A percentile compares a stretch with the other conserved stretches of the same genome.
These are phyloP conservation scores for Usnea hakonensis DNA, from an alignment of 495 filamentous ascomycete genomes.

Conservation along the genomic window DNA sequence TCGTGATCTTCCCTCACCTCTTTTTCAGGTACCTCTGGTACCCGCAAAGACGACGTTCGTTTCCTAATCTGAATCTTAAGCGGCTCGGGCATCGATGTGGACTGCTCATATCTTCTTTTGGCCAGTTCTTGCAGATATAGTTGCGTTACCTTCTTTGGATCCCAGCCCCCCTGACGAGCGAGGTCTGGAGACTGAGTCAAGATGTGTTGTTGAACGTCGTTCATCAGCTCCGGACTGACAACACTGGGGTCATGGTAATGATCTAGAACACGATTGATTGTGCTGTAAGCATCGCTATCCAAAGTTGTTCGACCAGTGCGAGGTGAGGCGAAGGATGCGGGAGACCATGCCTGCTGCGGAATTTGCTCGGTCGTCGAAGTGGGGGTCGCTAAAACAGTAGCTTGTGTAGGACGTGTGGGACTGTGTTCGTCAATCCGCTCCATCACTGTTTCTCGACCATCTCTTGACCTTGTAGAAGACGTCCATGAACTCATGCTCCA, in stretches of 20 bases:
- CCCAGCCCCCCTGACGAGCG: slow-evolving; percentile 45
- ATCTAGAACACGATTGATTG: slow-evolving; percentile 37
- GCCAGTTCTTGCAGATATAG: slow-evolving; percentile 47
- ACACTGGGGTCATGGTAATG: slow-evolving; percentile 32
- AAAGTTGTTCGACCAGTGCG: slow-evolving; percentile 27
- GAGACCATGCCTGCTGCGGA: slow-evolving; percentile 24
- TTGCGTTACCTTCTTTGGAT: slow-evolving; percentile 45
- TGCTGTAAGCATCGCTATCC: slow-evolving; percentile 37
- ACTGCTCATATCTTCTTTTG: slow-evolving; percentile 28
- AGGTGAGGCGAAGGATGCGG: slow-evolving; percentile 17
- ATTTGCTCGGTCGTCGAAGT: slow-evolving; percentile 19
- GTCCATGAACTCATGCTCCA: slow-evolving; percentile 51
- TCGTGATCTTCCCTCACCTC: slow-evolving; percentile 18
- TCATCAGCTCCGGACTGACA: slow-evolving; percentile 25
- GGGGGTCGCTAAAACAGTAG: slow-evolving; percentile 18
- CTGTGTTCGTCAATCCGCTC: slow-evolving; percentile 26
- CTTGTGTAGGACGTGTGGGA: slow-evolving; percentile 9
- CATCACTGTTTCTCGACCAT: slow-evolving; percentile 29
- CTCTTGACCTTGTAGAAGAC: slow-evolving; percentile 34
- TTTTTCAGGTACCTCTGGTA: slow-evolving; percentile 17
- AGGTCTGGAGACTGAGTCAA: slow-evolving; percentile 37
- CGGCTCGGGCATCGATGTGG: slow-evolving; percentile 14
- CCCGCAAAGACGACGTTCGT: slow-evolving; percentile 15
- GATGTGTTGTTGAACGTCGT: slow-evolving; percentile 29
- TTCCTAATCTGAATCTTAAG: slow-evolving; percentile 15